Evolutionary conservation across 495 filamentous ascomycete species (phyloP).

Genomic region (Neurospora sp.): DNA sequence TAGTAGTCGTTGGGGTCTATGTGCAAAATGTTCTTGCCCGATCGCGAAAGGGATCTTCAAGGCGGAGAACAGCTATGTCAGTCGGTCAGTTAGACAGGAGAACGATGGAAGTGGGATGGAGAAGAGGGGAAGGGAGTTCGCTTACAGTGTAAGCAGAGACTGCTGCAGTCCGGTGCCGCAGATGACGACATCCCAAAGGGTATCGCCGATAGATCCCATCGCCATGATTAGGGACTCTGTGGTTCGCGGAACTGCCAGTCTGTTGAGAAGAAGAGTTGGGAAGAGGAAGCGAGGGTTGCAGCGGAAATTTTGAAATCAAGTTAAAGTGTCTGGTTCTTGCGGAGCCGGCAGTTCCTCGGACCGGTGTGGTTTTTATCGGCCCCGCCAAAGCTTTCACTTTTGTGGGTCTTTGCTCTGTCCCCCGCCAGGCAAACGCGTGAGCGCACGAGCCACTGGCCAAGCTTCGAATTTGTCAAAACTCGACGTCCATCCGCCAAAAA

Average conservation of each 20-base stretch:
- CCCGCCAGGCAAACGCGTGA: not conserved
- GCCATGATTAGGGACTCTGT: conserved; percentile 11
- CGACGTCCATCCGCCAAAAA: conserved; percentile 1
- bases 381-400: not conserved
- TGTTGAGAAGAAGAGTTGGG: conserved; percentile 15
- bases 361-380: not conserved
- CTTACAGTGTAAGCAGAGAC: conserved; percentile 89
- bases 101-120: not conserved
- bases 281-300: conserved; percentile 7
- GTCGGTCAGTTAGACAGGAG: conserved; percentile 41
- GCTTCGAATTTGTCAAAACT: not conserved
- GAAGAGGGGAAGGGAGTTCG: conserved; percentile 10
- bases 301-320: conserved; percentile 25
- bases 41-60: conserved; percentile 81
- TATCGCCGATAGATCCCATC: conserved; percentile 76
- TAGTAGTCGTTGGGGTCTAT: conserved; percentile 83
- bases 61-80: conserved; percentile 44
- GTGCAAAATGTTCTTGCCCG: conserved; percentile 84
- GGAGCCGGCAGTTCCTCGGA: conserved; percentile 14
- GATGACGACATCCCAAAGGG: conserved; percentile 85
- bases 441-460: conserved; percentile 6
- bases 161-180: conserved; percentile 81
- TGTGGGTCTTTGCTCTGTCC: not conserved
- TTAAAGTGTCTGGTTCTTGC: conserved; percentile 11
- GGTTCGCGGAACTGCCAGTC: conserved; percentile 9